phyloP scores from a whole-genome alignment of 2,329 filamentous ascomycete genomes.

The Colletotrichum sp. region DNA sequence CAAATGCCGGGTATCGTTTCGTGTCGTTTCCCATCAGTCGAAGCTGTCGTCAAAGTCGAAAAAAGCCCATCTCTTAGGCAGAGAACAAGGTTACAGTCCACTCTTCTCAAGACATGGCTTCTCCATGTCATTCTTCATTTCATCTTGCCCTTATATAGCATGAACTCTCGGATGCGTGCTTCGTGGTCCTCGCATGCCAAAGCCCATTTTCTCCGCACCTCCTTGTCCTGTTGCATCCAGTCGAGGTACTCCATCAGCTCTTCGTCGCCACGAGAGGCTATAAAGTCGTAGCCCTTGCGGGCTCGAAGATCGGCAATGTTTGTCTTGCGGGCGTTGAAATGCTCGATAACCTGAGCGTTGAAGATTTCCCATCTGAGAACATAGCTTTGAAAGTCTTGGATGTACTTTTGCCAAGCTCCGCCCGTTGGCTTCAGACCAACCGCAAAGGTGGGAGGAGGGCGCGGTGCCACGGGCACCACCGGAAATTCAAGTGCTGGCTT shows the following conservation, averaged over 20 bases:
- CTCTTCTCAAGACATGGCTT: neutral
- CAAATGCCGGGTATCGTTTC: slow-evolving; percentile 20
- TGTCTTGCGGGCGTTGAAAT: slow-evolving; percentile 58
- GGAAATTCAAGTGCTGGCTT: slow-evolving; percentile 50
- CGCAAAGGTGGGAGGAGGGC: slow-evolving; percentile 47
- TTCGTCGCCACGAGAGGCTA: slow-evolving; percentile 44
- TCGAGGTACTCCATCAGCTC: slow-evolving; percentile 64
- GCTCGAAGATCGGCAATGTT: slow-evolving; percentile 43
- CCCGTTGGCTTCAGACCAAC: slow-evolving; percentile 48
- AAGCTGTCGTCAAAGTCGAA: slow-evolving; percentile 16
- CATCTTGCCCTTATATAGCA: slow-evolving; percentile 52
- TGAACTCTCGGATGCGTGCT: slow-evolving; percentile 62
- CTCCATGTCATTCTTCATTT: slow-evolving; percentile 28
- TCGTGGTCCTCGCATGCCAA: slow-evolving; percentile 66
- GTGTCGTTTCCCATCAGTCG: slow-evolving; percentile 14
- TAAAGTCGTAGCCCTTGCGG: slow-evolving; percentile 50
- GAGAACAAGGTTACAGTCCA: neutral
- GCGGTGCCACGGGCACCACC: slow-evolving; percentile 53
- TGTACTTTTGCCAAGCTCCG: slow-evolving; percentile 55
- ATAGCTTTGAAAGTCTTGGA: slow-evolving; percentile 59
- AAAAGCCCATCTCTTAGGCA: neutral
- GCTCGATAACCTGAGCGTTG: slow-evolving; percentile 57
- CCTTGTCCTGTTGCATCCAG: slow-evolving; percentile 68
- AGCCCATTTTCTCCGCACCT: slow-evolving; percentile 66
- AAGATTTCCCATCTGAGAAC: slow-evolving; percentile 47